Base-by-base conservation (phyloP, 2,329 filamentous ascomycete species). In the Fusarium torulosum region DNA sequence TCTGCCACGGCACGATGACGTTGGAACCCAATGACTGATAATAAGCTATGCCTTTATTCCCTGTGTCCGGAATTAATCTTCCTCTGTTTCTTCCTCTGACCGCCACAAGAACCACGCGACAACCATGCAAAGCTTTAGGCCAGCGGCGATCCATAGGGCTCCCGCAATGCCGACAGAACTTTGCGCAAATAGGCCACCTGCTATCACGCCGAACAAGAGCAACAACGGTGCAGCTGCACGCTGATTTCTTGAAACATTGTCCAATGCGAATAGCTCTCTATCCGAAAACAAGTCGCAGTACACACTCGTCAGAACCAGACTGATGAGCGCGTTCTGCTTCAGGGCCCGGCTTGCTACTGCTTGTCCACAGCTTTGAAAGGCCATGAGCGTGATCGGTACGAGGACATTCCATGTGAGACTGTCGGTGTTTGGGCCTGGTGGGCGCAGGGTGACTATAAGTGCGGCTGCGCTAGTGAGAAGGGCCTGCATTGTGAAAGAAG, bases 201-300 rank as follows among this genome's bases (percentile, higher is more conserved):
- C 41, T 9, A 87, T 74, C 8, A 85, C 85, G 0, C 86, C 86
- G 1, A 78, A 20, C 3, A 88, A 71, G 3, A 87, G 77, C 52
- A 85, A 73, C 17, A 83, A 53, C 10, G 85, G 84, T 1, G 85
- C 85, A 0, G 77, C 81, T 0, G 81, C 75, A 46, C 86, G 76
- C 33, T 83, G 80, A 66, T 87, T 86, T 41, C 85, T 75, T 74
- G 85, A 81, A 7, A 76, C 75, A 60, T 87, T 87, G 27, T 75
- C 67, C 7, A 74, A 37, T 2, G 75, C 55, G 33, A 87, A 83
- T 9, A 87, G 71, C 31, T 83, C 76, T 47, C 79, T 77, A 59
- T 93, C 91, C 2, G 89, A 90, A 70, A 93, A 93, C 20, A 95
- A 75, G 75, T 95, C 92, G 74, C 91, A 94, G 79, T 94, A 95